Evolutionary conservation across 192 early-diverging fungal species (phyloP), one percentile per base, ranked within the genome.

Genomic region (Chytriomyces sp.): DNA sequence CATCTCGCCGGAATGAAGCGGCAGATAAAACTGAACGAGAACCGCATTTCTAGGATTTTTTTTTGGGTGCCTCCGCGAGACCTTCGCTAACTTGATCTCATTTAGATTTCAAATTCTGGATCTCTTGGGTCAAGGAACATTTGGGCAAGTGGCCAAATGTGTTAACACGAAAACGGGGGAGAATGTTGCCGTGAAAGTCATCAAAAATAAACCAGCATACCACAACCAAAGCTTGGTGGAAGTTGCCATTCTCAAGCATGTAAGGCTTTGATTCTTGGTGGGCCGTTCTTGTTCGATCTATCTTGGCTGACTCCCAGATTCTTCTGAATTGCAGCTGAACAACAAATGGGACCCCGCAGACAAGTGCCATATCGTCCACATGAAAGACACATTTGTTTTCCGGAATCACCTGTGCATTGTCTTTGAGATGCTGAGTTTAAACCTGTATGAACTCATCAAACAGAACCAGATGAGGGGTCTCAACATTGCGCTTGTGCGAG

Each of bases 151-250:
- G 9, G 96, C 95, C 24, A 97, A 95, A 35, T 35, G 35, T 2
- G 35, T 35, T 35, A 35, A 99, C 76, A 83, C 94, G 48, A 96
- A 94, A 80, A 97, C 97, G 11, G 90, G 93, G 82, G 95, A 94
- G 49, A 83, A 93, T 24, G 91, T 96, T 45, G 98, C 96, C n/a
- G 91, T 98, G 57, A 99, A 99, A 84, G 95, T 99, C 44, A 96
- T 99, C 70, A 99, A 99, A 79, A 99, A 99, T 84, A 97, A 96
- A 81, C 89, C 90, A 0, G 96, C 98, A 4, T 99, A 98, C 83
- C 96, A 95, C 84, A 95, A 96, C 81, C 98, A 99, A 83, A 95
- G 94, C 75, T 89, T 97, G 87, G 92, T 98, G 88, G 98, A 99
- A 86, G 94, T 98, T 8, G 91, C 93, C 9, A 97, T 99, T 77